Evolutionary conservation across 1,284 basidiomycete species (phyloP), one percentile per base, ranked within the genome.

Genomic region (Cryptococcus amylolentus): DNA sequence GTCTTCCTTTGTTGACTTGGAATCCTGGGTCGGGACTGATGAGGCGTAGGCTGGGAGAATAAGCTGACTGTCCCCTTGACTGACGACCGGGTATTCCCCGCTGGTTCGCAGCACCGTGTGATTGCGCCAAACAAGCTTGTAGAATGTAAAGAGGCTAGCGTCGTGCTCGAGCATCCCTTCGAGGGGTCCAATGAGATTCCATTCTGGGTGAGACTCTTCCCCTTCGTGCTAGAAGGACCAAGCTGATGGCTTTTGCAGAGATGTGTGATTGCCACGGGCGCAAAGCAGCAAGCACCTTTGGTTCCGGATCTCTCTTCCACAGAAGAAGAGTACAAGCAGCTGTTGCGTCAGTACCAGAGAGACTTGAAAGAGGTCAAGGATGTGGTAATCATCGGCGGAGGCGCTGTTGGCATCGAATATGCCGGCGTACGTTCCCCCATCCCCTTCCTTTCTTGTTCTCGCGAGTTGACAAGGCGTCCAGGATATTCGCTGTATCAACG

Each of bases 371-470:
- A 56, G 9, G 66, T 75, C 3, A 51, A 49, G 2, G 71, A 66
- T 37, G 55, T 79, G 26, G 61, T 79, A 7, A 54, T 79, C n/a
- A 58, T 78, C 35, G 78, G 78, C n/a, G 78, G 72, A 46, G 80
- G 80, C 5, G 64, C 79, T 1, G 77, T 77, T 27, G 80, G 80
- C 3, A 63, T 80, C 38, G 80, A 81, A 59, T 66, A 76, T 40
- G 74, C 76, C 0, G 80, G 80, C 35, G 41, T 42, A 42, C n/a
- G 41, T 35, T 5, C 31, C 41, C n/a, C 23, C 31, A 8, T 35
- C 31, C 31, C 10, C 31, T 35, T 35, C 31, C 10, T 10, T 5
- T 8, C 10, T 35, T 35, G 31, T 35, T 10, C 31, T 35, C 10
- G 31, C 10, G 31, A 6, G 31, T 5, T 35, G 31, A 35, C 31